phyloP scores from a whole-genome alignment of 768 basidiomycete genomes.

The Suillus subaureus region DNA sequence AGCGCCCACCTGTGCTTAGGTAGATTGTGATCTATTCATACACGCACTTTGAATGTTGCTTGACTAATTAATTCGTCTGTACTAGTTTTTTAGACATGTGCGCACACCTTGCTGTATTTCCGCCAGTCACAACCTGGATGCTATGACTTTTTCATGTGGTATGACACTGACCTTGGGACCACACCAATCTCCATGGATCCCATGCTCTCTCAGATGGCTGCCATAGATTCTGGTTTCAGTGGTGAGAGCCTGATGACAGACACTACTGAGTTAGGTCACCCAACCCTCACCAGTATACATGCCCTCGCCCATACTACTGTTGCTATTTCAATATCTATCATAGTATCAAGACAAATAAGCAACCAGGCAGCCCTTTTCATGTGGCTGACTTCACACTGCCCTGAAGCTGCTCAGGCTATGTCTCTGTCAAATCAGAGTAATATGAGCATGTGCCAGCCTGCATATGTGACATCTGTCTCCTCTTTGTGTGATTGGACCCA shows the following conservation, averaged over 20 bases:
- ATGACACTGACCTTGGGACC: neutral
- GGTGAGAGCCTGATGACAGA: slow-evolving; percentile 15
- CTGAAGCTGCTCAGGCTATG: slow-evolving; percentile 11
- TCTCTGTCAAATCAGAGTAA: slow-evolving; percentile 24
- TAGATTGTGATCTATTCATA: neutral
- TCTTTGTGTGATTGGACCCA: slow-evolving; percentile 12
- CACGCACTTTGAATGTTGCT: neutral
- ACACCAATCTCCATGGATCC: slow-evolving; percentile 46
- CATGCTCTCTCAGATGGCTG: slow-evolving; percentile 57
- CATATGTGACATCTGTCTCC: slow-evolving; percentile 32
- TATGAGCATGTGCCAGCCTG: slow-evolving; percentile 37
- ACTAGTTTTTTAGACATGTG: neutral
- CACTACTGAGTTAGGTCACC: neutral
- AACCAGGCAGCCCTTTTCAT: slow-evolving; percentile 33
- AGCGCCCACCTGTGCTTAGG: neutral
- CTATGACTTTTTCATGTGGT: neutral
- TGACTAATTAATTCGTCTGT: neutral
- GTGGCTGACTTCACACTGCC: slow-evolving; percentile 9
- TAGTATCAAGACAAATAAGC: slow-evolving; percentile 48
- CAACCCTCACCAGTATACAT: neutral
- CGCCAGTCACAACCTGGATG: neutral
- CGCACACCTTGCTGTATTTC: neutral
- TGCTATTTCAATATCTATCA: slow-evolving; percentile 47
- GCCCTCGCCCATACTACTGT: slow-evolving; percentile 39
- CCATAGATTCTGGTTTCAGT: slow-evolving; percentile 22